Base-by-base conservation (phyloP, 495 filamentous ascomycete genomes). In the Aspergillus heteromorphus region DNA sequence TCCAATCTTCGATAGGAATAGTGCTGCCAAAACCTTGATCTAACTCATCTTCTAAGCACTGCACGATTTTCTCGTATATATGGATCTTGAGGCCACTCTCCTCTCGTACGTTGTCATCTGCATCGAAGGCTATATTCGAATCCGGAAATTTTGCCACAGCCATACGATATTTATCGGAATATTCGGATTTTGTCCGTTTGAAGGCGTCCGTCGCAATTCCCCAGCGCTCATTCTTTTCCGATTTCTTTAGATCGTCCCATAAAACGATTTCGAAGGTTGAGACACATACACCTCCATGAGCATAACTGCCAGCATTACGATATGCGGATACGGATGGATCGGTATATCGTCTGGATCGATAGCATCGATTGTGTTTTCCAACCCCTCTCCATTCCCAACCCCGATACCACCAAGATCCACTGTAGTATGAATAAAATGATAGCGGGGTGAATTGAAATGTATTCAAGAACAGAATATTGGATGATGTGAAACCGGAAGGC, bases 251-350 rank as follows among this genome's bases (percentile, higher is more conserved):
- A 21, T 53, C 31, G 6, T 43, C 23, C 3, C 48, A 11, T 10
- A 14, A 20, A 58, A 25, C 40, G n/a, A 16, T 25, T 42, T 9
- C 4, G 53, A 19, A 4, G 55, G 43, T 23, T 42, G 42, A 4
- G 18, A 36, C 34, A 45, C 23, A 49, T 58, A 58, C 13, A 58
- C 14, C 38, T 58, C 55, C 49, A 53, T 58, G 9, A 58, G 19
- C 14, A 58, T 31, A 16, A 58, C 53, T 4, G 49, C 49, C 23
- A 58, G 23, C 55, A 53, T 58, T 19, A 53, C 38, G 43, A 58
- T 16, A 21, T 49, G 31, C 0, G 50, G 55, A 40, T 43, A 53
- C 7, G 49, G 55, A 34, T 58, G 55, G 2, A 40, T 40, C 25
- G 49, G 49, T 11, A 58, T 31, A 34, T 58, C 55, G 20, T 58